These are phyloP conservation scores for Fusarium compactum DNA, from an alignment of 2,329 filamentous ascomycete genomes.

Conservation along the genomic window DNA sequence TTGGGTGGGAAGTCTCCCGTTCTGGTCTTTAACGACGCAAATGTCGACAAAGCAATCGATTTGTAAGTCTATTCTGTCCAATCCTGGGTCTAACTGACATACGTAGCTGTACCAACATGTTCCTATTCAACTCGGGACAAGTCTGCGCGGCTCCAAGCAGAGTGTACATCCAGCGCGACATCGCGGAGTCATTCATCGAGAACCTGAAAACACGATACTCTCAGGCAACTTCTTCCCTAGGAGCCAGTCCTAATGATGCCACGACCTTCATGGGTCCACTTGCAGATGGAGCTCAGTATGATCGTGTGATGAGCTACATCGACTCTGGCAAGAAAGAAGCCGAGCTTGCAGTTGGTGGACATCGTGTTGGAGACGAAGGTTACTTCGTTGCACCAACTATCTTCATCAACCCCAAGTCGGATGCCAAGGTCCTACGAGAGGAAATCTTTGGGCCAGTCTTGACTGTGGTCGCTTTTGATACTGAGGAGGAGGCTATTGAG, in stretches of 20 bases:
- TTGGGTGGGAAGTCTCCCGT: constrained; percentile 1
- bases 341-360: neutral
- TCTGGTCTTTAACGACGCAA: neutral
- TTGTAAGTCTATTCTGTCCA: neutral
- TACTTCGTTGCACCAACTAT: constrained; percentile 1
- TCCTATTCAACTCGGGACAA: neutral
- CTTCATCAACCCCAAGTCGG: neutral
- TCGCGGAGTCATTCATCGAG: neutral
- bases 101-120: neutral
- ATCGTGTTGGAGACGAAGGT: neutral
- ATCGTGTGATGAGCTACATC: neutral
- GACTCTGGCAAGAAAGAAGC: neutral
- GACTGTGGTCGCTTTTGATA: neutral
- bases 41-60: neutral
- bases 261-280: neutral
- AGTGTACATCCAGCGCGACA: neutral
- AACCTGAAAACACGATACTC: neutral
- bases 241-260: neutral
- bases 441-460: neutral
- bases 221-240: neutral
- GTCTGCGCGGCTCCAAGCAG: neutral
- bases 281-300: neutral
- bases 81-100: too few relatives aligned
- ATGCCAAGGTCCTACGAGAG: neutral
- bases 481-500: neutral